A percentile compares a stretch with the other conserved stretches of the same genome.
These are phyloP conservation scores for Cylindrodendrum hubeiense DNA, from an alignment of 2,329 filamentous ascomycete genomes.

Conservation along the genomic window DNA sequence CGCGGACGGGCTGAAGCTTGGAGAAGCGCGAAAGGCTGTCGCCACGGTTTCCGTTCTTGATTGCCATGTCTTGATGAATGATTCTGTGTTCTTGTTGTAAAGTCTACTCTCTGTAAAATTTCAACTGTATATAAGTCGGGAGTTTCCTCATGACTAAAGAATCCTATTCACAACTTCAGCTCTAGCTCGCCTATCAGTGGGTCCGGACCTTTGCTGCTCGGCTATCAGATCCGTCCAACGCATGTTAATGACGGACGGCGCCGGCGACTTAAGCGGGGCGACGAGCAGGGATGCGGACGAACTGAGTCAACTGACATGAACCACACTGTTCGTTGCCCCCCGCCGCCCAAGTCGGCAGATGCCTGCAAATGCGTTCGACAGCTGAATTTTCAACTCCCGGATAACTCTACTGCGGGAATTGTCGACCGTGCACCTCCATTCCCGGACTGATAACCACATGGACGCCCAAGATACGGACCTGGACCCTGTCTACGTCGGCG, in stretches of 20 bases:
- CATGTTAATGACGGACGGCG: neutral
- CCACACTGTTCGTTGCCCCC: too few relatives aligned
- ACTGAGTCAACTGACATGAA: too few relatives aligned
- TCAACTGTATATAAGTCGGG: neutral
- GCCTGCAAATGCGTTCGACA: too few relatives aligned
- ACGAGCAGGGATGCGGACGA: constrained; percentile 1
- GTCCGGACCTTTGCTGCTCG: constrained; percentile 3
- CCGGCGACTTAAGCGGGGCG: too few relatives aligned
- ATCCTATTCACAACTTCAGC: neutral
- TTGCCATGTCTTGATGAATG: neutral
- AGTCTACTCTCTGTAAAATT: neutral
- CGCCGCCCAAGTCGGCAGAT: too few relatives aligned
- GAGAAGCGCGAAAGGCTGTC: constrained; percentile 4
- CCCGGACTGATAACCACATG: neutral
- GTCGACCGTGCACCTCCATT: neutral
- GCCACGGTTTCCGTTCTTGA: neutral
- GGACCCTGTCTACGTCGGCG: neutral
- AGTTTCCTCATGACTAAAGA: neutral
- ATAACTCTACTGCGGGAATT: too few relatives aligned
- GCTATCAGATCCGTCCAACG: constrained; percentile 4
- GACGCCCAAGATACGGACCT: neutral
- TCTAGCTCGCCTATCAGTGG: constrained; percentile 12
- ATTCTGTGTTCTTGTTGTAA: fast-evolving
- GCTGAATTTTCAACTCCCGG: too few relatives aligned
- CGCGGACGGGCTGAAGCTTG: neutral